phyloP scores from a whole-genome alignment of 352 stramenopile species.

The Globisporangium radiosum region DNA sequence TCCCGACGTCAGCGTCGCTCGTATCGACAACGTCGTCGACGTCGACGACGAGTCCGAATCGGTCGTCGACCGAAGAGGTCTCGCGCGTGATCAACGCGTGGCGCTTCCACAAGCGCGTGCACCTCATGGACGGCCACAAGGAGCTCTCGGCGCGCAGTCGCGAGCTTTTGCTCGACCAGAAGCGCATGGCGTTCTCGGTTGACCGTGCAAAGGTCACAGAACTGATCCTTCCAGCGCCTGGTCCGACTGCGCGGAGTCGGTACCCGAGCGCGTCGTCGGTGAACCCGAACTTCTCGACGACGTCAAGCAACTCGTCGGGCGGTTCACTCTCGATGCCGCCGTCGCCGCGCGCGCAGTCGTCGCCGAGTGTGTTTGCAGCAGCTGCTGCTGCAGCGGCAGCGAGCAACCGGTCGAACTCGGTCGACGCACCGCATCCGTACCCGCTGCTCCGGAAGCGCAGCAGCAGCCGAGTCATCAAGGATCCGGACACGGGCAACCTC shows the following conservation, averaged over 20 bases:
- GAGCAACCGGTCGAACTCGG: constrained; percentile 19
- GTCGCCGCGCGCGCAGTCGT: constrained; percentile 27
- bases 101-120: constrained; percentile 81
- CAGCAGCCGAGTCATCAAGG: constrained; percentile 23
- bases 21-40: constrained; percentile 21
- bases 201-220: constrained; percentile 80
- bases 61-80: constrained; percentile 59
- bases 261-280: constrained; percentile 46
- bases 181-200: constrained; percentile 80
- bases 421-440: constrained; percentile 26
- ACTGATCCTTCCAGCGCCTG: constrained; percentile 67
- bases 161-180: constrained; percentile 82
- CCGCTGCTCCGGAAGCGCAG: constrained; percentile 49
- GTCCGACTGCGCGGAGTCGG: constrained; percentile 35
- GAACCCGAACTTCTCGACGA: constrained; percentile 28
- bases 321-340: constrained; percentile 14
- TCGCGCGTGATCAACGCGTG: constrained; percentile 78
- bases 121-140: constrained; percentile 86
- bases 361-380: constrained; percentile 19
- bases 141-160: constrained; percentile 68
- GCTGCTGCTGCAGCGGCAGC: constrained; percentile 2
- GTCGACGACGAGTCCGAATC: constrained; percentile 43
- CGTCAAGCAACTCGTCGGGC: constrained; percentile 32
- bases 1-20: constrained; percentile 32
- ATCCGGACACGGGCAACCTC: constrained; percentile 29